Base-by-base conservation (phyloP, 2,329 filamentous ascomycete species). In the Sarocladium strictum region DNA sequence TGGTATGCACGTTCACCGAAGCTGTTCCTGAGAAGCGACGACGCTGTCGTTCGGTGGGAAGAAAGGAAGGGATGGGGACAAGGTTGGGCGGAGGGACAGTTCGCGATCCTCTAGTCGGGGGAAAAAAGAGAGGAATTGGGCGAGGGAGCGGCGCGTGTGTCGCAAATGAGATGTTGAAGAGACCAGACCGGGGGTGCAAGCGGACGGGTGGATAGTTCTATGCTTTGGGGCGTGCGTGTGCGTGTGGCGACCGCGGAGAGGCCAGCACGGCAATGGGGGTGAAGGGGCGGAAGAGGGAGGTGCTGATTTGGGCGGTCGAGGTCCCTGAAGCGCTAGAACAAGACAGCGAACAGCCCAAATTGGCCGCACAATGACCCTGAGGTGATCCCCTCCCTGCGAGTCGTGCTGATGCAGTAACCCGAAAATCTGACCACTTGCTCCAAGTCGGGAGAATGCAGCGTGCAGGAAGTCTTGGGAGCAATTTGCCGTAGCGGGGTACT, bases 81-180 rank as follows among this genome's bases (percentile, higher is more conserved):
- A 40, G 32, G 50, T 40, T 40, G 29, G 32, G 23, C n/a, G 29
- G 10, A 33, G 33, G 35, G 35, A 21, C 21, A 53, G 50, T 53
- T 53, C 50, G 50, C 50, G 50, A 53, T 53, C 26, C 19, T 38
- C 32, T 27, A 19, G 35, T 53, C 50, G 33, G 50, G 50, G 50
- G 40, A 53, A 53, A 53, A 53, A 53, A 38, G 32, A 52, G 49
- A 38, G 32, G 50, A 53, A 53, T 38, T 53, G 50, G 35, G 50
- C n/a, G 50, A 53, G 50, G 32, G 50, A 40, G 50, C 50, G 40
- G 50, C 50, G 50, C 50, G 50, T 40, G 21, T 38, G 50, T 53
- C 50, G 50, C 50, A 53, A 53, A 53, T 53, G 50, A 53, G 50
- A 40, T 40, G 50, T 40, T 53, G 50, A 38, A 53, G 50, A 53